Base-by-base conservation (phyloP, 495 filamentous ascomycete genomes). In the Penicillium canescens region DNA sequence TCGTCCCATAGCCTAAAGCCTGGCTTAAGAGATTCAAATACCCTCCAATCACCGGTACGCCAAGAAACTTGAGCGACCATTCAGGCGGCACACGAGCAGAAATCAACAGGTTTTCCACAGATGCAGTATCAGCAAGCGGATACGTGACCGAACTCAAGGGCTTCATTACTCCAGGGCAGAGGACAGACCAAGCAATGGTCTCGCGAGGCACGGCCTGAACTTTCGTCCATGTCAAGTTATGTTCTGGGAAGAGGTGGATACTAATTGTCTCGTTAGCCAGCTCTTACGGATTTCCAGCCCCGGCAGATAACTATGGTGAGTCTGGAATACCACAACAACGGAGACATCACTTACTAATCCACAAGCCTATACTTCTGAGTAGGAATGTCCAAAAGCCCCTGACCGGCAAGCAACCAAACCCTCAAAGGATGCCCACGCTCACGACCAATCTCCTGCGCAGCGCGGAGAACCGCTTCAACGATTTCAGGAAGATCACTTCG, bases 151-250 rank as follows among this genome's bases (percentile, higher is more conserved):
- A 42, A 26, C 52, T 52, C 11, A 42, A 41, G 7, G 69, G 63
- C 9, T 39, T 18, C 70, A 74, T 70, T 4, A 26, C 11, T 2
- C 52, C 53, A 6, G 62, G 57, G 10, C 64, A 65, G 23, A 64
- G 49, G 3, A 73, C 40, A 10, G 71, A 71, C 71, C 71, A 74
- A 20, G 52, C 38, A 11, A 73, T 24, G n/a, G 57, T 37, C n/a
- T 54, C 38, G 1, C 14, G 12, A 3, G 68, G 57, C 20, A 68
- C 45, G 2, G 54, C 21, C 42, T 55, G 51, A 21, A 71, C 50
- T 11, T 62, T 55, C 13, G 28, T 21, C 43, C 54, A 59, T 16
- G 68, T 74, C 18, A 56, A 51, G 13, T 46, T 39, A 37, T 74
- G 70, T 52, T 72, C 57, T 12, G 45, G 38, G 33, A 58, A 66